Conservation (phyloP, 208 protist genomes). For the Crithidia sp. region DNA sequence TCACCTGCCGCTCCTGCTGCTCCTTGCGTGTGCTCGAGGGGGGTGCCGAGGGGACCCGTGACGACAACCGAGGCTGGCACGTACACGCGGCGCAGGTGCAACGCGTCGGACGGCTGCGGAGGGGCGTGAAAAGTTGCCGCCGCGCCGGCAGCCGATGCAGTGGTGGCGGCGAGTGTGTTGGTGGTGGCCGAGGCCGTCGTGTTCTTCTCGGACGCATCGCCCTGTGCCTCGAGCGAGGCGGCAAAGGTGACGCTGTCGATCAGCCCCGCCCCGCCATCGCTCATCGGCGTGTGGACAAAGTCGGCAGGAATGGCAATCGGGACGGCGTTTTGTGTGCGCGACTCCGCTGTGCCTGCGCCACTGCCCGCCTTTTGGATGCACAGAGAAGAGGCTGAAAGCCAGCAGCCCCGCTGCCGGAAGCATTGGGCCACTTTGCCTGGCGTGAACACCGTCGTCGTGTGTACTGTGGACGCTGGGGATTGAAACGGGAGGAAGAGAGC, state of each 20-base stretch:
- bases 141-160: not conserved
- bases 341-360: too few relatives aligned
- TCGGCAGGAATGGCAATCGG: not conserved
- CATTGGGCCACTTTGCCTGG: not conserved
- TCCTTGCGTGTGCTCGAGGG: slow-evolving; percentile 12
- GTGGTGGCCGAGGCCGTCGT: not conserved
- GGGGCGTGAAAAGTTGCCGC: not conserved
- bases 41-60: slow-evolving; percentile 56
- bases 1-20: too few relatives aligned
- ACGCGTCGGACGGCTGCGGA: not conserved
- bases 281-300: slow-evolving; percentile 75
- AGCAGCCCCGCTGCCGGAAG: not conserved
- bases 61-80: slow-evolving; percentile 35
- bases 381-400: slow-evolving; percentile 1
- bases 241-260: slow-evolving; percentile 69
- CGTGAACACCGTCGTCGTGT: not conserved
- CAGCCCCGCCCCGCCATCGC: slow-evolving; percentile 78
- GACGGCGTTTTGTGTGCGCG: too few relatives aligned
- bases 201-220: not conserved
- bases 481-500: slow-evolving; percentile 1
- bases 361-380: not conserved
- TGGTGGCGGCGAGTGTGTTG: not conserved
- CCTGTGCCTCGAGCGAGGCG: not conserved
- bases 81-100: slow-evolving; percentile 24
- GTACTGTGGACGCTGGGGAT: not conserved